Percentiles rank a stretch among this genome's conserved stretches.
Evolutionary conservation across 108 stramenopile species (phyloP).

Genomic region (Conticribra weissflogii): DNA sequence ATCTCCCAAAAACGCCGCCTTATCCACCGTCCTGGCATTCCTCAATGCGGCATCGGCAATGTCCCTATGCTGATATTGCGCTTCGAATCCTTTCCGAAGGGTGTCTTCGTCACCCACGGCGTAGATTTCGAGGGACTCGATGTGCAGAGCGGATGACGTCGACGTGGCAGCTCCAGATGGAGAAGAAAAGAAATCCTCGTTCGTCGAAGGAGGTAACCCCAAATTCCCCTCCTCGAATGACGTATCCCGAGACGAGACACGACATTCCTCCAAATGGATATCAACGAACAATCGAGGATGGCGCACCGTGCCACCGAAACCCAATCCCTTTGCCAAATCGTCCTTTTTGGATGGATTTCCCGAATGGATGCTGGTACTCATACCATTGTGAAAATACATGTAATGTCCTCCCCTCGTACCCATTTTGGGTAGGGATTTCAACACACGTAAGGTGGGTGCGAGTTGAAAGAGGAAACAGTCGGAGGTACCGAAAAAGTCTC

Average conservation of each 20-base stretch:
- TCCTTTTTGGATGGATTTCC: constrained; percentile 61
- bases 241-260: constrained; percentile 56
- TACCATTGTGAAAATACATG: constrained; percentile 70
- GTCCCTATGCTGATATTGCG: constrained; percentile 59
- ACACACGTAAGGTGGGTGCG: constrained; percentile 53
- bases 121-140: constrained; percentile 80
- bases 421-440: constrained; percentile 62
- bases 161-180: constrained; percentile 22
- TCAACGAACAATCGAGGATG: constrained; percentile 77
- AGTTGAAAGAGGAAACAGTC: constrained; percentile 83
- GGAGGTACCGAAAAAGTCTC: constrained; percentile 76
- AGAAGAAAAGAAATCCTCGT: constrained; percentile 12
- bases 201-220: constrained; percentile 36
- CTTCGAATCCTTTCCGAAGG: constrained; percentile 60
- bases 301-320: constrained; percentile 77
- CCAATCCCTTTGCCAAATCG: constrained; percentile 76
- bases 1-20: constrained; percentile 82
- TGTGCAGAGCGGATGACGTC: constrained; percentile 44
- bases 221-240: constrained; percentile 77
- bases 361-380: constrained; percentile 22
- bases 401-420: constrained; percentile 64
- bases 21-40: constrained; percentile 81
- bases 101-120: constrained; percentile 78
- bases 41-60: constrained; percentile 64
- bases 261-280: constrained; percentile 67